Conservation (phyloP, 129 eudicot species). For the Kitagawia praeruptora region DNA sequence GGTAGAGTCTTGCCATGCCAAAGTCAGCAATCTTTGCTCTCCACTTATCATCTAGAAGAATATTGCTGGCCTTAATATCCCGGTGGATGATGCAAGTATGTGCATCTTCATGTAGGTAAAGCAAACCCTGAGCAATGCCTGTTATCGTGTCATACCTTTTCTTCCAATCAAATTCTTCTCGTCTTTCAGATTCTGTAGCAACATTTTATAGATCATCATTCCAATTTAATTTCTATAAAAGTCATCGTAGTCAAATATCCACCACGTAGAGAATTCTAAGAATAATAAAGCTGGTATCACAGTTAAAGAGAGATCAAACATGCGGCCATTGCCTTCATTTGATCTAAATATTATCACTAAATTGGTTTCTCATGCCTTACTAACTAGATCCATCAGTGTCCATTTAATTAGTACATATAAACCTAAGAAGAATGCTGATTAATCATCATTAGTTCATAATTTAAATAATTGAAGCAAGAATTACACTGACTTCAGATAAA, state of each 20-base stretch:
- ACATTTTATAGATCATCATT: neutral
- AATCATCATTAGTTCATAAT: neutral
- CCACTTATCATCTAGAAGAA: constrained; percentile 74
- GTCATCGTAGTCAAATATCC: neutral
- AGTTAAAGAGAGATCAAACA: neutral
- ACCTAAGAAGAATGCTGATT: neutral
- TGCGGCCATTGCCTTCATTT: neutral
- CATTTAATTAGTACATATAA: neutral
- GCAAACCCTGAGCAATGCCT: constrained; percentile 68
- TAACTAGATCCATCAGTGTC: neutral
- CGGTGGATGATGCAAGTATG: constrained; percentile 70
- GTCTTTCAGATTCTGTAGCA: constrained; percentile 35
- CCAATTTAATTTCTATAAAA: neutral
- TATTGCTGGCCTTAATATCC: constrained; percentile 81
- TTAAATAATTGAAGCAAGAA: neutral
- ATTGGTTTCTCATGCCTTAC: neutral
- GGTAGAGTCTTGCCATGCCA: constrained; percentile 77
- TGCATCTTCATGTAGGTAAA: constrained; percentile 79
- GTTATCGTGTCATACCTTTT: constrained; percentile 46
- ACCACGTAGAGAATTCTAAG: neutral
- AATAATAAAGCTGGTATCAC: neutral
- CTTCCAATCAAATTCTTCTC: constrained; percentile 62
- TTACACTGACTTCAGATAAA: neutral
- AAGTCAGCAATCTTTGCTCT: constrained; percentile 87
- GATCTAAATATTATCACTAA: neutral